Evolutionary conservation across 306 rosid species (phyloP), one percentile per base, ranked within the genome.

Genomic region (Luffa aegyptiaca): DNA sequence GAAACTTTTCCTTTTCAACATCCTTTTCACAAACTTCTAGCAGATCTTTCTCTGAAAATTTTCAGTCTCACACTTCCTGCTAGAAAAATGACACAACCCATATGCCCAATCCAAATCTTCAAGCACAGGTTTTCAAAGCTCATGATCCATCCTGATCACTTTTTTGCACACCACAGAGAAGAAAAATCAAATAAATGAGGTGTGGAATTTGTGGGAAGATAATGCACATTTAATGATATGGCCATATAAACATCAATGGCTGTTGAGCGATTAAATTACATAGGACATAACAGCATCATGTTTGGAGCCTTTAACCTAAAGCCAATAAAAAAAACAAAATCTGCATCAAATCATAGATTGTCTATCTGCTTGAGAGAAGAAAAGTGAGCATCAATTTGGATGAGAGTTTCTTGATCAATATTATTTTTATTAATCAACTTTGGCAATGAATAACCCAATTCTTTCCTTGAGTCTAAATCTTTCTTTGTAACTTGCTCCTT

Each of bases 371-470:
- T 89, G 17, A 92, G 79, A 69, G 93, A 86, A 71, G 89, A 78
- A 79, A 96, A 93, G 81, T 96, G 91, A 13, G 84, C 86, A 82
- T 90, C 90, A 5, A 96, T 79, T 76, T 55, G 83, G 71, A 64
- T 75, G 53, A 95, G 90, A 84, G 90, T 88, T 82, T 89, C 89
- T 83, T 86, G 90, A 86, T 90, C 90, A 75, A 93, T 82, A 80
- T 85, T 89, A 11, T 82, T 70, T 10, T 83, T 44, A 48, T 48
- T 81, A 80, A 88, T 44, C 80, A 79, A 62, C 80, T 78, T 90
- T 18, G 92, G 90, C 64, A 82, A 78, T 51, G 86, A 87, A 86
- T 69, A 87, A 74, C 80, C 86, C 33, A 53, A 79, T 76, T 75
- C 92, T 79, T 79, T 85, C 75, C 39, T 81, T 39, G 85, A 79